Evolutionary conservation across 2,329 filamentous ascomycete genomes (phyloP), one percentile per base, ranked within the genome.

Genomic region (Erysiphe pulchra): DNA sequence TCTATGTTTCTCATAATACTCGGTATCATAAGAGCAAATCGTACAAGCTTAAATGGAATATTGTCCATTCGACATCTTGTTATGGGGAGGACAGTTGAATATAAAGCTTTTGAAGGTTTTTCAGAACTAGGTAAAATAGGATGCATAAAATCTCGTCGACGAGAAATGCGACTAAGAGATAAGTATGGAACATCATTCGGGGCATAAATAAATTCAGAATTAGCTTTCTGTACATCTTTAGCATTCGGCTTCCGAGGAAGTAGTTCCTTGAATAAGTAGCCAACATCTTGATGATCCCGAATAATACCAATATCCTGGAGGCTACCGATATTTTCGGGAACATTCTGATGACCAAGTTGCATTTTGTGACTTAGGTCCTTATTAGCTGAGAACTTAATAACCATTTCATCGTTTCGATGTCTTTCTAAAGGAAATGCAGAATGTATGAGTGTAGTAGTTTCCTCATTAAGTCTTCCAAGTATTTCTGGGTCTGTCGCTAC

Each of bases 1-100:
- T 80, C 79, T 2, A 87, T 53, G n/a, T 71, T 71, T 51, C 83
- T 72, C 14, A 80, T 62, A 33, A 94, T 72, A 0, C 75, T 76
- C 0, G 86, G 84, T 5, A 90, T 67, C 34, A 90, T 65, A 45
- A 77, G 63, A 2, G 67, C 71, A 28, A 75, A 66, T 41, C 53
- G 54, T n/a, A 54, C 43, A 24, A 53, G 50, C 17, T 49, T 57
- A 7, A 63, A 54, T 0, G 67, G 63, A 2, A 72, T 52, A 1
- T 52, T 51, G 48, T 77, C 73, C 0, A 71, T 57, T 0, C 56
- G 65, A 46, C 73, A 72, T n/a, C 60, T 60, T 0, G 60, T 51
- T 1, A 63, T 55, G 0, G 69, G 67, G 3, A 77, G 55, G 5
- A 68, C 62, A 5, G 61, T 54, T 0, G 54, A 52, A 52, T 65